Conservation (phyloP, 768 basidiomycete species). For the Boletellus ananiceps region DNA sequence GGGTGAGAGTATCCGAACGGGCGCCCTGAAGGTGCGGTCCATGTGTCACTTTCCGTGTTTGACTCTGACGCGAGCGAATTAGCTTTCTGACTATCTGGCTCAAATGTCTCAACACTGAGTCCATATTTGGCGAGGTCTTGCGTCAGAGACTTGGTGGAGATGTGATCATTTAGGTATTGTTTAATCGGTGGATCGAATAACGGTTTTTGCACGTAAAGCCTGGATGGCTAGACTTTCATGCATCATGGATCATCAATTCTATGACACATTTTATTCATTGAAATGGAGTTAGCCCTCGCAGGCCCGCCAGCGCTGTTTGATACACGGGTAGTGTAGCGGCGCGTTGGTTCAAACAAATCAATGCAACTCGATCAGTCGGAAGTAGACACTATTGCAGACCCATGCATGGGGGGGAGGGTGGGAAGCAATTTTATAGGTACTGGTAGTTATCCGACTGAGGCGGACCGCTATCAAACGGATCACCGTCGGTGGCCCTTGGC, state of each 20-base stretch:
- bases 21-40: constrained; percentile 72
- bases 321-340: no score
- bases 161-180: constrained; percentile 5
- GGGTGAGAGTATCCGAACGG: constrained; percentile 70
- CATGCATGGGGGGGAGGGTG: no score
- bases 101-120: constrained; percentile 53
- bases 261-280: not conserved
- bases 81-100: constrained; percentile 66
- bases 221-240: constrained; percentile 4
- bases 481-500: no score
- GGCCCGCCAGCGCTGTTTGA: no score
- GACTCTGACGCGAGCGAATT: constrained; percentile 1
- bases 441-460: no score
- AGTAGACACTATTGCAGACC: no score
- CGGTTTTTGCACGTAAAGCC: not conserved
- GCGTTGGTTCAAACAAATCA: no score
- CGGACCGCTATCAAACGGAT: no score
- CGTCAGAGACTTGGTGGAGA: constrained; percentile 1
- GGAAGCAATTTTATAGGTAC: no score
- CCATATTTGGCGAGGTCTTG: not conserved
- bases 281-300: no score
- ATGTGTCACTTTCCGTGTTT: not conserved
- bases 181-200: constrained; percentile 14
- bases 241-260: not conserved
- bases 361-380: no score